Evolutionary conservation across 371 early-diverging fungal species (phyloP).

Genomic region (Entomophthora muscae): DNA sequence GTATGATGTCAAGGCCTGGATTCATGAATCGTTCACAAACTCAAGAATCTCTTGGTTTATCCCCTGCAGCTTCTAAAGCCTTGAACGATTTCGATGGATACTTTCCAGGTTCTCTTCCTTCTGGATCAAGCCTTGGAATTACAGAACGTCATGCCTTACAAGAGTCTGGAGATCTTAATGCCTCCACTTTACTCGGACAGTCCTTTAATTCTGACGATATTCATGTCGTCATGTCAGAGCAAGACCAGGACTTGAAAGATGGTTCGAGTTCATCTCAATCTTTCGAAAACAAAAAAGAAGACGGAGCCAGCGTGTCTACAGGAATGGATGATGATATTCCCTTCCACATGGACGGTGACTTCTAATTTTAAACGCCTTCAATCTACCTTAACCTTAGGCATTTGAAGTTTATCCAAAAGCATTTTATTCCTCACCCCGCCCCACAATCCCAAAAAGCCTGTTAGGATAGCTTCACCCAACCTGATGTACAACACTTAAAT

Average conservation of each 20-base stretch:
- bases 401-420: background rate
- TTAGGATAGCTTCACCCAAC: too few species aligned
- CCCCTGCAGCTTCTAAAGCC: background rate
- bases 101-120: slow-evolving; percentile 1
- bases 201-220: slow-evolving; percentile 24
- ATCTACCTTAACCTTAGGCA: background rate
- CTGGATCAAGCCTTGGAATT: slow-evolving; percentile 7
- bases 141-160: background rate
- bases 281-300: background rate
- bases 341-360: slow-evolving; percentile 6
- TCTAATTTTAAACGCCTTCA: background rate
- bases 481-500: too few species aligned
- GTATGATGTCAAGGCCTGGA: background rate
- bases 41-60: background rate
- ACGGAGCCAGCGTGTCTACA: background rate
- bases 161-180: background rate
- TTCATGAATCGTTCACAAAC: background rate
- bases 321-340: slow-evolving; percentile 7
- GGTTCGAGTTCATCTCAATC: background rate
- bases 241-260: background rate
- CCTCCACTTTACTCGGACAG: background rate
- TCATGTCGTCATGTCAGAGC: slow-evolving; percentile 35
- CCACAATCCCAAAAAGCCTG: too few species aligned
- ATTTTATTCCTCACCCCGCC: background rate
- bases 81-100: background rate